Conservation (phyloP, 257 asterid species). For the Solanum lignicaule region DNA sequence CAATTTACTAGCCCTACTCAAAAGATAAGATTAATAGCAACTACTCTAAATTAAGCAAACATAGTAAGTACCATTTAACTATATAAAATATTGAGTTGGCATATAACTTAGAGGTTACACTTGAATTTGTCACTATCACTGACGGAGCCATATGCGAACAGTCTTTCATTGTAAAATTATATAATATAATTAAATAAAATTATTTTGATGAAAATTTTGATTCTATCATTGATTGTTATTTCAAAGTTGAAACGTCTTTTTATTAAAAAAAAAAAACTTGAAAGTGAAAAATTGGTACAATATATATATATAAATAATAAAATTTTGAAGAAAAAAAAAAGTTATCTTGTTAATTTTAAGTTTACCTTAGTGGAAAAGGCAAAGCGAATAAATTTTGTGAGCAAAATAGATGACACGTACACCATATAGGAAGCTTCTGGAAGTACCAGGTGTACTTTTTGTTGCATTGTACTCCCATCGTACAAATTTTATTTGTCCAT, state of each 20-base stretch:
- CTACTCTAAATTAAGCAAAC: background rate
- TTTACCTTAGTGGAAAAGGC: background rate
- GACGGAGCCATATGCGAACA: background rate
- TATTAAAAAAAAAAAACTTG: background rate
- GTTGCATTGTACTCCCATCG: background rate
- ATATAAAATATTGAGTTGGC: too few relatives aligned
- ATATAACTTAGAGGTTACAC: background rate
- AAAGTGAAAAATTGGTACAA: background rate
- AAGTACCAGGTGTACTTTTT: background rate
- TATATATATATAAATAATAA: background rate
- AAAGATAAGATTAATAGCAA: background rate
- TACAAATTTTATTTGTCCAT: too few relatives aligned
- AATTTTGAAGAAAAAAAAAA: background rate
- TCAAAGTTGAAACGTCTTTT: background rate
- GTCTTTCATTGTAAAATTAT: too few relatives aligned
- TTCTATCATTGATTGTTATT: background rate
- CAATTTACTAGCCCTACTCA: background rate
- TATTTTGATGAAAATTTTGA: too few relatives aligned
- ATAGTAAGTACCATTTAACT: background rate
- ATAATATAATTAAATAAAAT: too few relatives aligned
- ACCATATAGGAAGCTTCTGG: background rate
- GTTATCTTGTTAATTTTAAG: background rate
- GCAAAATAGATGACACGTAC: background rate
- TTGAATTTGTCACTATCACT: background rate
- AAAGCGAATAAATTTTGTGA: background rate